Evolutionary conservation across 1,284 basidiomycete genomes (phyloP).

Genomic region (Tilletiopsis washingtonensis): DNA sequence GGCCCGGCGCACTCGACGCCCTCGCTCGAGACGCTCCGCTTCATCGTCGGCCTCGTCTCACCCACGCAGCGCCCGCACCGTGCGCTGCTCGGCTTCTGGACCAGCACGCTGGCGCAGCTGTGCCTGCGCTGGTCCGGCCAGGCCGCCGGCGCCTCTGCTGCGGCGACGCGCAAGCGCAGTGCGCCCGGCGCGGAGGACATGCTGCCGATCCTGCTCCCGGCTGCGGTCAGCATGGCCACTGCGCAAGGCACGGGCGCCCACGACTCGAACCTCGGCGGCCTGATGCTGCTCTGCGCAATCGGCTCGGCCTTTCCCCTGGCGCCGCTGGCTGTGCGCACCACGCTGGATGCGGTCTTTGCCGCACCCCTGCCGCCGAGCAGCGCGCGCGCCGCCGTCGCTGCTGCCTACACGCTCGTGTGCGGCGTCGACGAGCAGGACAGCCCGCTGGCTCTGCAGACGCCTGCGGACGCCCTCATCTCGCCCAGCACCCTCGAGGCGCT

Average conservation of each 20-base stretch:
- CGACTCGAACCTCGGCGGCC: not conserved
- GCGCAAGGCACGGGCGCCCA: slow-evolving; percentile 5
- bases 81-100: slow-evolving; percentile 74
- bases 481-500: too few relatives aligned
- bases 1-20: slow-evolving; percentile 39
- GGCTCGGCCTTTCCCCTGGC: not conserved
- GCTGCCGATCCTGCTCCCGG: slow-evolving; percentile 46
- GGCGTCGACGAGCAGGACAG: not conserved
- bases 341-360: not conserved
- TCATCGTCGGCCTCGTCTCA: slow-evolving; percentile 60
- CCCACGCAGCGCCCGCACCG: slow-evolving; percentile 60
- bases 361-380: not conserved
- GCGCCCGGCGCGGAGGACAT: slow-evolving; percentile 18
- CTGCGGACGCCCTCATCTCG: too few relatives aligned
- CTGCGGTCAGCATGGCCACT: slow-evolving; percentile 28
- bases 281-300: slow-evolving; percentile 35
- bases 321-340: not conserved
- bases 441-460: too few relatives aligned
- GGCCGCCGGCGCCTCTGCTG: slow-evolving; percentile 49
- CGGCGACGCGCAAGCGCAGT: slow-evolving; percentile 20
- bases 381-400: not conserved
- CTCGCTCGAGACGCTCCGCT: slow-evolving; percentile 61
- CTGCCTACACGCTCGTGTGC: not conserved
- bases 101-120: slow-evolving; percentile 71
- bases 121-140: slow-evolving; percentile 24